A percentile compares a stretch with the other conserved stretches of the same genome.
These are phyloP conservation scores for Lagenaria siceraria DNA, from an alignment of 306 rosid species.

Conservation along the genomic window DNA sequence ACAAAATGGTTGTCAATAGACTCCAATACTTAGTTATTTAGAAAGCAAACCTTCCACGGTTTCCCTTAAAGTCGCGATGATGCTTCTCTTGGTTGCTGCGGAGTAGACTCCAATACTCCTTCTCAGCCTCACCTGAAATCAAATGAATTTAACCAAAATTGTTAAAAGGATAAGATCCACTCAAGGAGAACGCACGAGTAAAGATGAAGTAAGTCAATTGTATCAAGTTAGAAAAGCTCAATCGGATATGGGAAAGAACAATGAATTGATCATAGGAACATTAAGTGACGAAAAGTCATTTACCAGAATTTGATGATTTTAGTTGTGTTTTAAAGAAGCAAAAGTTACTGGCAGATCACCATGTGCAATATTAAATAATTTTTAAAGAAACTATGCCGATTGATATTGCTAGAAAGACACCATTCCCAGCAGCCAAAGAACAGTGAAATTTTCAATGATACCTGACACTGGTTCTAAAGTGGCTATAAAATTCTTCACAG, in stretches of 20 bases:
- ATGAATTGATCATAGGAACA: neutral
- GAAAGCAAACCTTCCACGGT: slow-evolving; percentile 53
- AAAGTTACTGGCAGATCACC: neutral
- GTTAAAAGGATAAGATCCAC: neutral
- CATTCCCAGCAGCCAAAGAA: neutral
- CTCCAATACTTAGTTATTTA: too few relatives aligned
- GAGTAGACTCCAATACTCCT: slow-evolving; percentile 65
- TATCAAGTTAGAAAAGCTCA: neutral
- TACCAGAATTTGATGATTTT: neutral
- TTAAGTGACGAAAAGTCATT: neutral
- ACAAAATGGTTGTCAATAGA: too few relatives aligned
- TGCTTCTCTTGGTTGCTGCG: slow-evolving; percentile 51
- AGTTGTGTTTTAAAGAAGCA: neutral
- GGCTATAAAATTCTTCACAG: slow-evolving; percentile 62
- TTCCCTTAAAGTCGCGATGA: slow-evolving; percentile 25
- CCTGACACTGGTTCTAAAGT: slow-evolving; percentile 71
- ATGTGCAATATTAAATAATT: too few relatives aligned
- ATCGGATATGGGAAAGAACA: neutral
- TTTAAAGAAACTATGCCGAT: too few relatives aligned
- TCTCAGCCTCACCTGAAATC: slow-evolving; percentile 71
- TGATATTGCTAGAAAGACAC: too few relatives aligned
- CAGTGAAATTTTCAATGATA: slow-evolving; percentile 10
- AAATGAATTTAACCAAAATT: neutral
- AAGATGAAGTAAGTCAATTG: too few relatives aligned
- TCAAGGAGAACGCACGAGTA: too few relatives aligned